phyloP scores from a whole-genome alignment of 2,329 filamentous ascomycete genomes.

The Hypoxylon sp. region DNA sequence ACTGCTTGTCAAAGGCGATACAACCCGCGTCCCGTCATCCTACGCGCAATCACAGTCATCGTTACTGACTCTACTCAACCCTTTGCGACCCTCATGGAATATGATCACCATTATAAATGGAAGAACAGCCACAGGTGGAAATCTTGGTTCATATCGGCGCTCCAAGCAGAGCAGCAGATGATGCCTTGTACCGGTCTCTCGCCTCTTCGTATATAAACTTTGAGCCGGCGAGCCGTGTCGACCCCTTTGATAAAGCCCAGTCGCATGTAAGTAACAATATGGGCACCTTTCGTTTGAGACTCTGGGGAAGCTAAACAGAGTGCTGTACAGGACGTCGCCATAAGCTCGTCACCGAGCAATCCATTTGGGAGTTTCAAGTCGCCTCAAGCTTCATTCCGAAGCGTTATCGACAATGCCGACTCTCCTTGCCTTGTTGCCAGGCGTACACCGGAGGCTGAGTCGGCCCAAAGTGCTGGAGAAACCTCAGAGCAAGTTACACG shows the following conservation, averaged over 20 bases:
- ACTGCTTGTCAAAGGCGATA: not conserved
- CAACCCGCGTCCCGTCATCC: not conserved
- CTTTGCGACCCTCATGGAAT: not conserved
- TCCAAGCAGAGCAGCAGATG: conserved; percentile 57
- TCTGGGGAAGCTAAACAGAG: conserved; percentile 12
- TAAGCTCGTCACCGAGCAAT: conserved; percentile 16
- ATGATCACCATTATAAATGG: conserved; percentile 41
- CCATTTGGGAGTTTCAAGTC: conserved; percentile 36
- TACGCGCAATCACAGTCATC: not conserved
- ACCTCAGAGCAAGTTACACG: conserved; percentile 37
- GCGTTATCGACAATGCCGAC: conserved; percentile 54
- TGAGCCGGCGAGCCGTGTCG: conserved; percentile 40
- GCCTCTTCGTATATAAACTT: conserved; percentile 62
- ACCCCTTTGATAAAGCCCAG: conserved; percentile 3
- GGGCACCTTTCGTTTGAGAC: conserved; percentile 4
- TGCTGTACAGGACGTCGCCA: conserved; percentile 16
- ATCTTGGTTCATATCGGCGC: conserved; percentile 65
- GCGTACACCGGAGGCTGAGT: conserved; percentile 3
- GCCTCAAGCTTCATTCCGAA: conserved; percentile 53
- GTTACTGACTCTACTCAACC: not conserved
- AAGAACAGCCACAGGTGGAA: conserved; percentile 51
- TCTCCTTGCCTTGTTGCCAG: conserved; percentile 44
- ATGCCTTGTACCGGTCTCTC: conserved; percentile 58
- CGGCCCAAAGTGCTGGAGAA: conserved; percentile 2
- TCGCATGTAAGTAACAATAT: conserved; percentile 7